Evolutionary conservation across 2,329 filamentous ascomycete genomes (phyloP).

Genomic region (Penicillium rolfsii): DNA sequence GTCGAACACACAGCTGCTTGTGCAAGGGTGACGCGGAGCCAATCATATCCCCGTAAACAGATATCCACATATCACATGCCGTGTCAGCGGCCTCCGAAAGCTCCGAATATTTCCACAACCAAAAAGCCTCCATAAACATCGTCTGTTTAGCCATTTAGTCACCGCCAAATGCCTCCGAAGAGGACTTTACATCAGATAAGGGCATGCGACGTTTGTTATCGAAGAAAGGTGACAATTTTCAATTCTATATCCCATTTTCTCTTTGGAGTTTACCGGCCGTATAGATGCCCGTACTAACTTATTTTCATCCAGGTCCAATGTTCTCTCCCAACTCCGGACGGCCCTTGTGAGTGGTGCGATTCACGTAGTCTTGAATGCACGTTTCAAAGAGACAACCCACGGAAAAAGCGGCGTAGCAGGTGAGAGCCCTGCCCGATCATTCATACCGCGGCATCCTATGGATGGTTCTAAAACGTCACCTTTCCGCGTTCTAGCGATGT

Average conservation of each 20-base stretch:
- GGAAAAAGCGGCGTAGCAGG: slow-evolving; percentile 18
- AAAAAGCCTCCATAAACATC: not conserved
- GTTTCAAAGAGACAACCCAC: slow-evolving; percentile 19
- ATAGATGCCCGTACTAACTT: not conserved
- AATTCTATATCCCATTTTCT: not conserved
- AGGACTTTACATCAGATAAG: slow-evolving; percentile 16
- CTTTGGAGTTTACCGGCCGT: not conserved
- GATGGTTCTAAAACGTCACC: not conserved
- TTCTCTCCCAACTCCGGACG: slow-evolving; percentile 11
- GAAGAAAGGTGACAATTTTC: slow-evolving; percentile 12
- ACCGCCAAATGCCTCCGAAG: slow-evolving; percentile 17
- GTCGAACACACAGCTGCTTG: not conserved
- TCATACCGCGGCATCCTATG: not conserved
- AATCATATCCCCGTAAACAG: not conserved
- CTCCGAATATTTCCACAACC: slow-evolving; percentile 2
- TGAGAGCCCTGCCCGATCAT: not conserved
- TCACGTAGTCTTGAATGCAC: slow-evolving; percentile 23
- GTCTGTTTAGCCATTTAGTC: not conserved
- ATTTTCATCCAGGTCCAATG: slow-evolving; percentile 18
- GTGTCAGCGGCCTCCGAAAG: slow-evolving; percentile 15
- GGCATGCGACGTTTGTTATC: slow-evolving; percentile 24
- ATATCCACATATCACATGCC: not conserved
- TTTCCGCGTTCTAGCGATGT: slow-evolving; percentile 10
- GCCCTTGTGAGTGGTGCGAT: slow-evolving; percentile 23
- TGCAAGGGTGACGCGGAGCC: not conserved